Evolutionary conservation across 2,329 filamentous ascomycete species (phyloP).

Genomic region (Lecanicillium sp.): DNA sequence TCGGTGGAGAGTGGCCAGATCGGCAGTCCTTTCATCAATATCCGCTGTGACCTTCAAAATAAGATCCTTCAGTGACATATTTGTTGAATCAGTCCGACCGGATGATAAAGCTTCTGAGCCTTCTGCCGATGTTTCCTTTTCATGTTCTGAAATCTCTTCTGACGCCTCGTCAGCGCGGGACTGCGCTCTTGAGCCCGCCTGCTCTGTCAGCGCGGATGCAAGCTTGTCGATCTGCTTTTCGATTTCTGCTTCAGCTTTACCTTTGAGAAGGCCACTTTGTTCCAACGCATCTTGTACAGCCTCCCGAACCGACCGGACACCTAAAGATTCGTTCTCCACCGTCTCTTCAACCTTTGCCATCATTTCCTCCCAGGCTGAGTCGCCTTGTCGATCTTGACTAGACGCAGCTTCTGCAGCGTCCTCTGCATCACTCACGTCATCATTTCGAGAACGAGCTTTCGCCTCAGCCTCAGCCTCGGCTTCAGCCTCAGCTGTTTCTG

Average conservation of each 20-base stretch:
- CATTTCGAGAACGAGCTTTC: neutral
- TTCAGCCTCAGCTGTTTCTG: constrained; percentile 9
- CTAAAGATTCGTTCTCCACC: constrained; percentile 48
- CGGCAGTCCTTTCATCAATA: constrained; percentile 30
- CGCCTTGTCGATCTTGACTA: constrained; percentile 18
- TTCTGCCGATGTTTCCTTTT: constrained; percentile 2
- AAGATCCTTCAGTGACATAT: constrained; percentile 34
- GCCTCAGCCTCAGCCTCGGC: constrained; percentile 10
- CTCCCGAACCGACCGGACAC: constrained; percentile 41
- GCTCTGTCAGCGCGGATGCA: constrained; percentile 36
- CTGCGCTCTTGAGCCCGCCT: constrained; percentile 16
- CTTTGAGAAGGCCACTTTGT: constrained; percentile 42
- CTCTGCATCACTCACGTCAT: constrained; percentile 8
- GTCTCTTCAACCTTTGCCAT: constrained; percentile 46
- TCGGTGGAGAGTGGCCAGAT: constrained; percentile 40
- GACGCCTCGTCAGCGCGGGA: constrained; percentile 9
- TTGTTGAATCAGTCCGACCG: constrained; percentile 4
- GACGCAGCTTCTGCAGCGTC: constrained; percentile 12
- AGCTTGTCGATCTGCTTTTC: constrained; percentile 41
- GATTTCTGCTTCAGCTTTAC: constrained; percentile 35
- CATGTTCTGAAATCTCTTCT: constrained; percentile 6
- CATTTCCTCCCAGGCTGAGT: constrained; percentile 44
- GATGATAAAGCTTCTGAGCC: constrained; percentile 1
- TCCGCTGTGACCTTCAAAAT: constrained; percentile 42
- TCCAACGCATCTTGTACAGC: constrained; percentile 47